Base-by-base conservation (phyloP, 2,329 filamentous ascomycete species). In the Mollisiaceae sp. region DNA sequence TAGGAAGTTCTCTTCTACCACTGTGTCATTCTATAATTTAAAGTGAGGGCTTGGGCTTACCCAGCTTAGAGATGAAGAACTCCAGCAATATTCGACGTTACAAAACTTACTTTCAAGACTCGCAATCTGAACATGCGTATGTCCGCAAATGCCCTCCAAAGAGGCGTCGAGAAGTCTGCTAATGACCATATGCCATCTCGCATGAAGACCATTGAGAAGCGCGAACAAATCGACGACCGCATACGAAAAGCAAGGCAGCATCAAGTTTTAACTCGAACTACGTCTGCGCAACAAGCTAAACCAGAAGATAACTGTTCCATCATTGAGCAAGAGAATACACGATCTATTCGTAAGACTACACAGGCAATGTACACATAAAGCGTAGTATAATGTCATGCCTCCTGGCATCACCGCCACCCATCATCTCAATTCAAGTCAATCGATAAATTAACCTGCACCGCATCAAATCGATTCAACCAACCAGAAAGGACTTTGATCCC, bases 261-360 rank as follows among this genome's bases (percentile, higher is more conserved):
- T 15, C 22, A 18, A 32, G 27, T 4, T 27, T 20, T 24, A 24
- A 41, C 60, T 57, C 60, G 61, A 59, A 54, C 55, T 59, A 63
- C 61, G 61, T 59, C 41, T 32, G 6, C 18, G 3, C 24, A 9
- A 32, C 50, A 54, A 32, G 27, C 27, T 18, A 54, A 15, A 15
- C 3, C 11, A 54, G 14, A 54, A 22, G 4, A 50, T 1, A 32
- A n/a, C 24, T 1, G 32, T n/a, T 20, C 56, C 18, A 18, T 22
- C 9, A 22, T 27, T 32, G 6, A 36, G 35, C 55, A 58, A 38
- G 55, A 55, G 60, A 59, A 66, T 68, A 69, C 67, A 73, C 65
- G 70, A 62, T 73, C 69, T 73, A 73, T 73, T 73, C 69, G 45
- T 73, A 71, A 68, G 63, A 69, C 67, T 73, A 73, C 71, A 71